Conservation (phyloP, 257 asterid genomes). For the Solanum clarkiae region DNA sequence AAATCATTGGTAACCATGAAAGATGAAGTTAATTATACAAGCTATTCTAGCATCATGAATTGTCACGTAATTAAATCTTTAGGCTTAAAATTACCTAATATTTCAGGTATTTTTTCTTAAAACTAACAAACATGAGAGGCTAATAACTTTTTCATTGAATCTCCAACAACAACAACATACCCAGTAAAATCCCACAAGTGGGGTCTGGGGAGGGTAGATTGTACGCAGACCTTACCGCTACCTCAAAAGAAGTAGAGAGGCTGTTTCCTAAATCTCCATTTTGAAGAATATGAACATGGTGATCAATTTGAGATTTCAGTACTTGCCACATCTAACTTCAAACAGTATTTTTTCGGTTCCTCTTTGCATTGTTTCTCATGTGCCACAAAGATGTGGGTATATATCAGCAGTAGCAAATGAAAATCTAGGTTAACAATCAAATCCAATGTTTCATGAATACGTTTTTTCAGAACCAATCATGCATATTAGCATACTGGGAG, state of each 20-base stretch:
- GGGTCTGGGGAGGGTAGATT: too few species aligned
- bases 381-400: neutral
- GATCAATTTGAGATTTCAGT: neutral
- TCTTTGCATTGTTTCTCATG: neutral
- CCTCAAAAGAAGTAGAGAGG: too few species aligned
- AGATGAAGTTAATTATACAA: neutral
- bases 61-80: neutral
- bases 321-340: neutral
- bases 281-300: neutral
- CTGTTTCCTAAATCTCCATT: neutral
- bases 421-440: neutral
- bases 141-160: neutral
- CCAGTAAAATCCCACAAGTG: too few species aligned
- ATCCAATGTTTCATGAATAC: neutral
- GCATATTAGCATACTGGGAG: neutral
- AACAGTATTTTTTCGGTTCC: too few species aligned
- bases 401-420: neutral
- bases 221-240: too few species aligned
- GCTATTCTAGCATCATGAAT: neutral
- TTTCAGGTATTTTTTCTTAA: neutral
- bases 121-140: neutral
- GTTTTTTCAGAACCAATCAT: neutral
- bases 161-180: too few species aligned
- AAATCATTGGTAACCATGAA: neutral
- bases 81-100: neutral